phyloP scores from a whole-genome alignment of 2,329 filamentous ascomycete species.

The Chaetomium globosum region DNA sequence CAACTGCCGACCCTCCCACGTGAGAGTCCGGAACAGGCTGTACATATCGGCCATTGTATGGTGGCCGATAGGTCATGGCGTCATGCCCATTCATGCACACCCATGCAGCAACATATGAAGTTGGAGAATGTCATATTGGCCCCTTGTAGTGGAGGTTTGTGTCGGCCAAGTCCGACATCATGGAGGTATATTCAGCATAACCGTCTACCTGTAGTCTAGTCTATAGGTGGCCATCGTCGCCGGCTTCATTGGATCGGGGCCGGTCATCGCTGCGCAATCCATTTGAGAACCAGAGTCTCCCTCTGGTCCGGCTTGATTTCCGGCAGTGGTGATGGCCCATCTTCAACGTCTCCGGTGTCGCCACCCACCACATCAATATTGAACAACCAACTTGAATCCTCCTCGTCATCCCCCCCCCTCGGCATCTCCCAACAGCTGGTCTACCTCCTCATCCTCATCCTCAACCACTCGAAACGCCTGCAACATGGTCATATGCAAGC shows the following conservation, averaged over 20 bases:
- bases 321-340: not conserved
- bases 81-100: no score
- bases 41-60: no score
- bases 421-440: not conserved
- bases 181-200: no score
- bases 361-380: conserved; percentile 5
- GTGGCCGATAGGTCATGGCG: no score
- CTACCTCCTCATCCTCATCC: not conserved
- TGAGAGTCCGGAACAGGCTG: no score
- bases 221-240: not conserved
- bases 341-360: not conserved
- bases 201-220: no score
- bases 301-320: not conserved
- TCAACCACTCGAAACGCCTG: conserved; percentile 5
- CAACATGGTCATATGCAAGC: conserved; percentile 23
- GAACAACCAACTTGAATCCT: conserved; percentile 11
- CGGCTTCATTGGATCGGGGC: not conserved
- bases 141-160: no score
- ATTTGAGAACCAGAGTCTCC: conserved; percentile 9
- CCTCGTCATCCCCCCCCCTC: not conserved
- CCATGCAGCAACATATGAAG: no score
- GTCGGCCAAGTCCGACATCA: no score
- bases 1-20: no score
- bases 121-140: no score
- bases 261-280: conserved; percentile 8